Evolutionary conservation across 208 protist species (phyloP).

Genomic region (Strigomonas culicis): DNA sequence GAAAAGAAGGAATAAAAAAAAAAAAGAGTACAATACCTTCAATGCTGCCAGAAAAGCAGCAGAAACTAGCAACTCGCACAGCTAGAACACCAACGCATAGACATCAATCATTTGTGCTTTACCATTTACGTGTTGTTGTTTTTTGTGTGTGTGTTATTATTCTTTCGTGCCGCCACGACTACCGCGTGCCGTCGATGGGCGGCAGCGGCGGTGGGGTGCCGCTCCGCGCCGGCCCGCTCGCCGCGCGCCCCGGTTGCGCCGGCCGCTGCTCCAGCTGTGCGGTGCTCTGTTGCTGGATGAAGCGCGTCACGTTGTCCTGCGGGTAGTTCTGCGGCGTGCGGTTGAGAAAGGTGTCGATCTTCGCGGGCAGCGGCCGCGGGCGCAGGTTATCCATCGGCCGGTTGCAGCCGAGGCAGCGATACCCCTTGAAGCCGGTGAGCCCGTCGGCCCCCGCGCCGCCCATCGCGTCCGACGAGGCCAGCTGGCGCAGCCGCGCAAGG

Average conservation of each 20-base stretch:
- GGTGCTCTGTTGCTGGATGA: slow-evolving; percentile 59
- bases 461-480: slow-evolving; percentile 36
- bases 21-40: not conserved
- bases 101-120: not conserved
- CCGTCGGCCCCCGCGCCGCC: slow-evolving; percentile 46
- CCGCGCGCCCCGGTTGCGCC: slow-evolving; percentile 8
- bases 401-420: slow-evolving; percentile 88
- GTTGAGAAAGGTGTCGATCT: slow-evolving; percentile 75
- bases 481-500: slow-evolving; percentile 64
- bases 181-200: slow-evolving; percentile 11
- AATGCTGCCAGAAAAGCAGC: no score
- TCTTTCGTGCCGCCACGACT: not conserved
- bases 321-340: slow-evolving; percentile 69
- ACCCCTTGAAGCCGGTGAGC: slow-evolving; percentile 82
- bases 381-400: slow-evolving; percentile 77
- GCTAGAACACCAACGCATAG: not conserved
- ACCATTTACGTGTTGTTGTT: no score
- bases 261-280: not conserved
- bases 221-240: not conserved
- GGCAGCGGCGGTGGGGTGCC: slow-evolving; percentile 9
- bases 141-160: no score
- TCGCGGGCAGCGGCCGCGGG: slow-evolving; percentile 44
- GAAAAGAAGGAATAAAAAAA: not conserved
- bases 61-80: no score
- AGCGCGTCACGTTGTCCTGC: slow-evolving; percentile 57